Evolutionary conservation across 2,329 filamentous ascomycete species (phyloP).

Genomic region (Periconia macrospinosa): DNA sequence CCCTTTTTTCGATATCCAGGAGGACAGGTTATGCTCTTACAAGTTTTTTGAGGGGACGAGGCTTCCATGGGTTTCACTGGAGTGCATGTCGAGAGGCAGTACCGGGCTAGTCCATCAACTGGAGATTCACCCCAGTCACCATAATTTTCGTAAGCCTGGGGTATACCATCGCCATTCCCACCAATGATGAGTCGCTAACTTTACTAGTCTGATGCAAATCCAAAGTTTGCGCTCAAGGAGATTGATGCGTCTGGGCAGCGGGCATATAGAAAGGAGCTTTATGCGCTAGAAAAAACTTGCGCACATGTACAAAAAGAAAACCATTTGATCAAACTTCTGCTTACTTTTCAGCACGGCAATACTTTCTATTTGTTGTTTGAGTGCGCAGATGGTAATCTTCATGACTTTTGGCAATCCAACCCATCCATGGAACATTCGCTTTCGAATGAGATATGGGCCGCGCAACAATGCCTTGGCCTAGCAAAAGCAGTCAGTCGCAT

Average conservation of each 20-base stretch:
- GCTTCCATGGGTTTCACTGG: neutral
- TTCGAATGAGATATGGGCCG: neutral
- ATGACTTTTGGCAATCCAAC: neutral
- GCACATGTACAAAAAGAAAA: neutral
- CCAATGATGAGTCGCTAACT: neutral
- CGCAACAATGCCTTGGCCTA: neutral
- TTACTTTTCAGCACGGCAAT: neutral
- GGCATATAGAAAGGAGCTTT: neutral
- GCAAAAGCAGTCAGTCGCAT: neutral
- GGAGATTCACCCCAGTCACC: constrained; percentile 1
- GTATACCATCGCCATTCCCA: neutral
- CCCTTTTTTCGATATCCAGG: constrained; percentile 1
- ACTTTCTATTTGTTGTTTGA: neutral
- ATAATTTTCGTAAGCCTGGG: neutral
- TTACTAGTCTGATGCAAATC: too few relatives aligned
- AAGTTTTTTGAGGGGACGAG: neutral
- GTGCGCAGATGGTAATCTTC: neutral
- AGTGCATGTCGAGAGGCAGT: neutral
- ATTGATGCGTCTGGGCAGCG: neutral
- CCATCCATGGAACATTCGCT: neutral
- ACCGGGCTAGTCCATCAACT: neutral
- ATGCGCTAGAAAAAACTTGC: neutral
- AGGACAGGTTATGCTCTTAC: neutral
- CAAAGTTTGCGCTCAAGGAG: constrained; percentile 1
- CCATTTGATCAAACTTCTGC: neutral